Base-by-base conservation (phyloP, 1,284 basidiomycete genomes). In the Tilletia horrida region DNA sequence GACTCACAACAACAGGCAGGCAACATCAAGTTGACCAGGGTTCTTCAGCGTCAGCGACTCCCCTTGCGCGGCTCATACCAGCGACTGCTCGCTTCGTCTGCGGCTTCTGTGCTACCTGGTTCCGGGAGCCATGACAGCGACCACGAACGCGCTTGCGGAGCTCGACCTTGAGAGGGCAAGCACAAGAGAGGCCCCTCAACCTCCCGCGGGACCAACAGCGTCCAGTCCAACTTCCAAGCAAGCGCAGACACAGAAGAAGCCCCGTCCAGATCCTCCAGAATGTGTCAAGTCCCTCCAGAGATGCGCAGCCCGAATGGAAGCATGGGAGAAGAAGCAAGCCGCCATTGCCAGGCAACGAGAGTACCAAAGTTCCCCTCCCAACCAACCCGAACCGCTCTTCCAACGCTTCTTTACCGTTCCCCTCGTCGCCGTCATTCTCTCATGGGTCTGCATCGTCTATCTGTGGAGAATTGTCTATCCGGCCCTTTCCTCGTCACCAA, bases 381-480 rank as follows among this genome's bases (percentile, higher is more conserved):
- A 74, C 43, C 65, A 66, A 3, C 69, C 71, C 2, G 75, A 78
- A 57, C 70, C 73, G 0, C 14, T 66, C 3, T 57, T 65, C 3
- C 67, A 72, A 3, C 65, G 69, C 13, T 76, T 73, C 62, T 69
- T 69, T 2, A 76, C 74, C 50, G 70, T 78, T 1, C 72, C 72
- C 2, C 4, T 77, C 44, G 76, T 76, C 8, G 70, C 71, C 29
- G 43, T 73, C 63, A 74, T 78, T 23, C 71, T 78, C 16, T 67
- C 61, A 2, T 78, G 76, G 76, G 74, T 78, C n/a, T 76, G 71
- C 35, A 23, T 76, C n/a, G 73, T 66, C 16, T 77, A 72, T n/a
- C 67, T 72, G 2, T 77, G 75, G 75, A 62, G 76, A 25, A 50
- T 78, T 13, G 73, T 75, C 66, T 69, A 69, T 31, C 67, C 67